Percentiles rank a stretch among this genome's conserved stretches.
These are phyloP conservation scores for Biancaea sappan DNA, from an alignment of 306 rosid genomes.

Conservation along the genomic window DNA sequence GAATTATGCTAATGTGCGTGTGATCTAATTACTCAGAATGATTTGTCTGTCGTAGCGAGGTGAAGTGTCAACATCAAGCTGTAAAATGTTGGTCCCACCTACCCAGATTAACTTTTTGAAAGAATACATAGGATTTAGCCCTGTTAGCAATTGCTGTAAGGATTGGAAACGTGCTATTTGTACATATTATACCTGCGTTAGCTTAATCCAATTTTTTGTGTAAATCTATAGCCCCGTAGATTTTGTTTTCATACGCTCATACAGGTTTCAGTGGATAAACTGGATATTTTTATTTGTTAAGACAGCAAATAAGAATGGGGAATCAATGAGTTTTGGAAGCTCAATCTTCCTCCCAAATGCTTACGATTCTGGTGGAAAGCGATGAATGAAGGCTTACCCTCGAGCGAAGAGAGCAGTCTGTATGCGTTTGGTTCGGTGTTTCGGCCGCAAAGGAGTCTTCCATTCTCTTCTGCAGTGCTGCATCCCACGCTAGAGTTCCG, in stretches of 20 bases:
- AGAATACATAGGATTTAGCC: conserved; percentile 20
- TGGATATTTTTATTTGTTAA: no score
- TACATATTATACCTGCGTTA: conserved; percentile 35
- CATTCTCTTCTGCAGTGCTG: no score
- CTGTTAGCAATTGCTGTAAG: conserved; percentile 22
- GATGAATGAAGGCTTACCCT: no score
- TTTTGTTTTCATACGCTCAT: background rate
- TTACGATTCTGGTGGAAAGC: no score
- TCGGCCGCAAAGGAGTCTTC: no score
- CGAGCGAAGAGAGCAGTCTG: no score
- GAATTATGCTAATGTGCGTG: conserved; percentile 27
- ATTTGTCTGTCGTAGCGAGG: conserved; percentile 1
- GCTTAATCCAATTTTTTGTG: conserved; percentile 9
- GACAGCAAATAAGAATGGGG: no score
- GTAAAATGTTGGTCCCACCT: conserved; percentile 14
- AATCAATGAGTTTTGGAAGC: no score
- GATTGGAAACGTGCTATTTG: conserved; percentile 28
- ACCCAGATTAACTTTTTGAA: background rate
- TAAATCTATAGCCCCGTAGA: background rate
- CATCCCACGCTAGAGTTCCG: no score
- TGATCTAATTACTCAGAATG: conserved; percentile 12
- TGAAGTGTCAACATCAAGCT: conserved; percentile 19
- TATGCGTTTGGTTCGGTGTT: no score
- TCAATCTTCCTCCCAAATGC: no score
- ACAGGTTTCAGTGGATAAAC: no score